Evolutionary conservation across 2,329 filamentous ascomycete genomes (phyloP).

Genomic region (Aspergillus pseudoglaucus): DNA sequence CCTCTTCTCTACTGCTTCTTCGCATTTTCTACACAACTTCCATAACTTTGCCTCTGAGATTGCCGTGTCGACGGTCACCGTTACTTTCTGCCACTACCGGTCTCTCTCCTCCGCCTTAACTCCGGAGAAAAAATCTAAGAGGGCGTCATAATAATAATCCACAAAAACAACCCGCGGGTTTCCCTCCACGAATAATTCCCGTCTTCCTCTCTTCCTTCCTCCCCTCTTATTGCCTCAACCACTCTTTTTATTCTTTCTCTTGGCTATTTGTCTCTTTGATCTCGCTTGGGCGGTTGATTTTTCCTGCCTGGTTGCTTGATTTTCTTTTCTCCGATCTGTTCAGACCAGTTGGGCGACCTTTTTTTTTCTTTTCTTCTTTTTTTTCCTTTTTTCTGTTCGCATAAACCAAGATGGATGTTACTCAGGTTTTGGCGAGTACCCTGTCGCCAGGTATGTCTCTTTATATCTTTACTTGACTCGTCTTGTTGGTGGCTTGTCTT

Average conservation of each 20-base stretch:
- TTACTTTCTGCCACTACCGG: conserved; percentile 13
- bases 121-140: conserved; percentile 6
- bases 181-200: conserved; percentile 18
- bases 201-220: background rate
- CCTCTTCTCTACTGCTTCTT: conserved; percentile 11
- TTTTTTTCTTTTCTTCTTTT: conserved; percentile 13
- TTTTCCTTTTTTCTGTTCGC: conserved; percentile 12
- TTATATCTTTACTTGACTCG: conserved; percentile 5
- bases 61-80: background rate
- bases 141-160: conserved; percentile 28
- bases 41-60: no score
- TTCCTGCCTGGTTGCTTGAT: conserved; percentile 9
- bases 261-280: conserved; percentile 3
- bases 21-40: conserved; percentile 3
- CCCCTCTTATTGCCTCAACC: conserved; percentile 14
- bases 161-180: conserved; percentile 32
- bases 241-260: conserved; percentile 14
- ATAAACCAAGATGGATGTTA: conserved; percentile 77
- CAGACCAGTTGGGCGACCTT: conserved; percentile 1
- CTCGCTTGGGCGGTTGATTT: conserved; percentile 9
- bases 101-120: conserved; percentile 23
- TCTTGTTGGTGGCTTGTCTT: conserved; percentile 22
- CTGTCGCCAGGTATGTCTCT: conserved; percentile 74
- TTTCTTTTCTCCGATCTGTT: conserved; percentile 11
- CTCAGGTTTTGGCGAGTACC: conserved; percentile 94